phyloP scores from a whole-genome alignment of 2,329 filamentous ascomycete genomes.

The Bipolaris bicolor region DNA sequence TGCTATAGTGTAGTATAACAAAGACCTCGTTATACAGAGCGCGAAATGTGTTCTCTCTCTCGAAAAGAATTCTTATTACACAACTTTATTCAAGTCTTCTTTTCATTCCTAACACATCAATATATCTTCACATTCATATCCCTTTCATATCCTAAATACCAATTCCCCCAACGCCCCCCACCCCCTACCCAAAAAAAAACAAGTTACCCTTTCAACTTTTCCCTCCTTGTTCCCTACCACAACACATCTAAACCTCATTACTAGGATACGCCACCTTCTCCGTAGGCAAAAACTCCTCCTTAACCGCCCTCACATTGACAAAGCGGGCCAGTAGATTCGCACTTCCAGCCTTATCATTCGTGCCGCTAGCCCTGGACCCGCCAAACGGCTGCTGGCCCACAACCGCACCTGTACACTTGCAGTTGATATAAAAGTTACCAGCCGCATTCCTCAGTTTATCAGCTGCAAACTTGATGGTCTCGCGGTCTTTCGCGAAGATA shows the following conservation, averaged over 20 bases:
- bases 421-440: slow-evolving; percentile 87
- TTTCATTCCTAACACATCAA: too few relatives aligned
- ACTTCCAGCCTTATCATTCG: slow-evolving; percentile 64
- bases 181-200: too few relatives aligned
- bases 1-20: too few relatives aligned
- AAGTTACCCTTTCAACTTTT: too few relatives aligned
- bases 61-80: too few relatives aligned
- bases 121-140: too few relatives aligned
- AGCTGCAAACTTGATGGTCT: slow-evolving; percentile 70
- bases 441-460: slow-evolving; percentile 73
- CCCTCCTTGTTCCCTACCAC: too few relatives aligned
- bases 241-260: slow-evolving; percentile 50
- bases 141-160: too few relatives aligned
- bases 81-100: too few relatives aligned
- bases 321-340: slow-evolving; percentile 59
- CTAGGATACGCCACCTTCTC: slow-evolving; percentile 60
- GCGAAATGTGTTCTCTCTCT: too few relatives aligned
- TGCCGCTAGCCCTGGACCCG: slow-evolving; percentile 62
- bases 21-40: too few relatives aligned
- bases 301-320: slow-evolving; percentile 62
- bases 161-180: too few relatives aligned
- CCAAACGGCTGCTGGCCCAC: slow-evolving; percentile 60
- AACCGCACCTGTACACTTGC: slow-evolving; percentile 67
- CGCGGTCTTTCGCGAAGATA: slow-evolving; percentile 74
- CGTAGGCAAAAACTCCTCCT: slow-evolving; percentile 61